Evolutionary conservation across 164 flowering plant species (phyloP).

Genomic region (Malania oleifera): DNA sequence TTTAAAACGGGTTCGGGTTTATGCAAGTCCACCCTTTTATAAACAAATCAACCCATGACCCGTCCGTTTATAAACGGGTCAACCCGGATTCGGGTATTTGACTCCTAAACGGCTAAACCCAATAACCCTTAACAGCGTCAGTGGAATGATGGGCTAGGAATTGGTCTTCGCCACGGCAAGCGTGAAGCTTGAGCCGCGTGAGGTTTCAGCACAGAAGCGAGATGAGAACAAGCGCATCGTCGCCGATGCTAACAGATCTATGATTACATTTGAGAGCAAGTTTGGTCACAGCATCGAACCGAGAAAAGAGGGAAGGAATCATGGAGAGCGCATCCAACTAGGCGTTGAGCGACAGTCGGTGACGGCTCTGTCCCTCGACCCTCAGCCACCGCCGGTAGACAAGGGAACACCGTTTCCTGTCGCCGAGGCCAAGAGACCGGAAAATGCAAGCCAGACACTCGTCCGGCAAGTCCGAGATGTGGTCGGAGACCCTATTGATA

Average conservation of each 20-base stretch:
- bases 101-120: too few species aligned
- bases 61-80: too few species aligned
- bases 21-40: too few species aligned
- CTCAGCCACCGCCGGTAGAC: conserved; percentile 48
- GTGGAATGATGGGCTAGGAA: too few species aligned
- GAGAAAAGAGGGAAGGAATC: conserved; percentile 31
- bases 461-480: conserved; percentile 37
- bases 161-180: too few species aligned
- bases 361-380: conserved; percentile 52
- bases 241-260: conserved; percentile 36
- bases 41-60: too few species aligned
- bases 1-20: too few species aligned
- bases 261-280: conserved; percentile 53
- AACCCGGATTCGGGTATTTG: too few species aligned
- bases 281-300: conserved; percentile 52
- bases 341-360: conserved; percentile 50
- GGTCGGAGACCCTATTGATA: conserved; percentile 14
- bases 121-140: conserved; percentile 41
- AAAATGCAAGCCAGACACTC: conserved; percentile 49
- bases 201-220: conserved; percentile 44
- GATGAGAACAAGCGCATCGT: conserved; percentile 35
- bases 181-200: conserved; percentile 50
- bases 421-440: conserved; percentile 39
- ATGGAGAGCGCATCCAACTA: conserved; percentile 24
- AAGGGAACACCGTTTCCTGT: conserved; percentile 47